A percentile compares a stretch with the other conserved stretches of the same genome.
Conservation (phyloP, 352 stramenopile species). For the Peronosclerospora sorghi region DNA sequence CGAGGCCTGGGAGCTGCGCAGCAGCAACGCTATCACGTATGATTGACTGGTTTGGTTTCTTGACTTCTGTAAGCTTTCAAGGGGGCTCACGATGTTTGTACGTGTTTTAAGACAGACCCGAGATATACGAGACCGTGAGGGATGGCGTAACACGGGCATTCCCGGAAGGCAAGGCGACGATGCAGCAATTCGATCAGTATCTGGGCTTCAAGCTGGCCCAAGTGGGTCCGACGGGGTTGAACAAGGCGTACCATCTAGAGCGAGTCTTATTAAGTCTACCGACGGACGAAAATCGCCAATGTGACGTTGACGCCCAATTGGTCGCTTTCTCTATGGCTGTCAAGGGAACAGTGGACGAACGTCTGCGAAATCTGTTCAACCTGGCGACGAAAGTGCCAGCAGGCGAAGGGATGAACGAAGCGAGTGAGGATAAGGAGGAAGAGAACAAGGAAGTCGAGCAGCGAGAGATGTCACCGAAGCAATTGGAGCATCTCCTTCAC, state of each 20-base stretch:
- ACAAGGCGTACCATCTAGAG: slow-evolving; percentile 68
- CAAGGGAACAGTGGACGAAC: slow-evolving; percentile 60
- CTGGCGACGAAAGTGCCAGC: slow-evolving; percentile 34
- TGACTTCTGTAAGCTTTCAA: not conserved
- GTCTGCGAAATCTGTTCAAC: slow-evolving; percentile 61
- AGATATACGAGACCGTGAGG: slow-evolving; percentile 40
- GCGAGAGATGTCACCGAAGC: slow-evolving; percentile 38
- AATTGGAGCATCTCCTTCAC: slow-evolving; percentile 54
- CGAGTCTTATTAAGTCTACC: slow-evolving; percentile 59
- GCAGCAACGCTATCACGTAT: slow-evolving; percentile 72
- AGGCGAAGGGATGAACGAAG: slow-evolving; percentile 7
- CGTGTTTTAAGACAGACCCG: slow-evolving; percentile 18
- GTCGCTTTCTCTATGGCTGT: slow-evolving; percentile 79
- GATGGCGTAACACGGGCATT: slow-evolving; percentile 43
- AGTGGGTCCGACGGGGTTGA: slow-evolving; percentile 41
- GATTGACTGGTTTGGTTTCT: not conserved
- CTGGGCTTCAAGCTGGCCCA: slow-evolving; percentile 58
- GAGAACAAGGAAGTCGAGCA: slow-evolving; percentile 19
- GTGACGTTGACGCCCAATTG: slow-evolving; percentile 56
- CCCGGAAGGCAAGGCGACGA: slow-evolving; percentile 44
- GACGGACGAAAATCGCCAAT: slow-evolving; percentile 42
- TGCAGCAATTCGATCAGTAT: slow-evolving; percentile 75
- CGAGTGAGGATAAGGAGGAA: slow-evolving; percentile 9
- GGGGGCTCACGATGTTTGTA: not conserved
- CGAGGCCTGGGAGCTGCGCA: slow-evolving; percentile 77